phyloP scores from a whole-genome alignment of 2,329 filamentous ascomycete genomes.

The Hymenoscyphus fructigenus region DNA sequence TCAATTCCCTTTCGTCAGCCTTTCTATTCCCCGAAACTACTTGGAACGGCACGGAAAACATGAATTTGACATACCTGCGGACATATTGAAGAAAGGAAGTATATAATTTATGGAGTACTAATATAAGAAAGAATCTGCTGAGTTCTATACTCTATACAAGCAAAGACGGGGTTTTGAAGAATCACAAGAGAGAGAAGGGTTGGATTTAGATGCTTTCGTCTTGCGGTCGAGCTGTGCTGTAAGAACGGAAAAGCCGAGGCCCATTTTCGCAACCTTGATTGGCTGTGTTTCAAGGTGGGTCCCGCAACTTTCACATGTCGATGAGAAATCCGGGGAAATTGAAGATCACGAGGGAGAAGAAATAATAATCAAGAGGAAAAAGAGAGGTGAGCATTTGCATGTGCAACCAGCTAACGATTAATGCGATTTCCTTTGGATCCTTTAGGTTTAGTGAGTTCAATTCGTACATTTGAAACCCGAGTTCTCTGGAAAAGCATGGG shows the following conservation, averaged over 20 bases:
- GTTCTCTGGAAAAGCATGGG: no score
- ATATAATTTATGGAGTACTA: not conserved
- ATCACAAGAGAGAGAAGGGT: not conserved
- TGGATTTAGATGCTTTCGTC: not conserved
- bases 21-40: constrained; percentile 6
- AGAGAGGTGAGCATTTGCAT: no score
- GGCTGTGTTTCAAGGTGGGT: constrained; percentile 1
- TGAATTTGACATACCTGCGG: constrained; percentile 26
- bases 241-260: constrained; percentile 14
- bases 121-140: not conserved
- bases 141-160: no score
- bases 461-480: no score
- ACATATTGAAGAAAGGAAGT: constrained; percentile 22
- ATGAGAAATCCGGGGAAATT: not conserved
- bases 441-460: no score
- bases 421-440: no score
- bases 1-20: constrained; percentile 22
- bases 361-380: not conserved
- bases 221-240: no score
- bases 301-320: constrained; percentile 17
- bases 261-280: not conserved
- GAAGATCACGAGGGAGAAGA: not conserved
- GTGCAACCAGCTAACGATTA: no score
- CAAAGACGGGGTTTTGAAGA: not conserved
- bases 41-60: not conserved